Conservation (phyloP, 129 eudicot species). For the Pulicaria dysenterica region DNA sequence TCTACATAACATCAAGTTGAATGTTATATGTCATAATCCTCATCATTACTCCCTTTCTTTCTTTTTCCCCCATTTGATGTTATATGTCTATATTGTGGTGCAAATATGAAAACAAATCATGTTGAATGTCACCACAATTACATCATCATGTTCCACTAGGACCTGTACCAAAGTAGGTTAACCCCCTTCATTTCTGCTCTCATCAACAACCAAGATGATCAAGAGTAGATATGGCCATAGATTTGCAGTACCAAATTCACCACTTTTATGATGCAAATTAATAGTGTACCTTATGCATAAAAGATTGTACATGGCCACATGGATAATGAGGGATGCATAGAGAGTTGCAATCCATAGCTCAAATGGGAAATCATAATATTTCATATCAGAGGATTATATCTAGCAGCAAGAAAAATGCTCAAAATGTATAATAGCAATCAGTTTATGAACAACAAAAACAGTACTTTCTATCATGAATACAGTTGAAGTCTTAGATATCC, state of each 20-base stretch:
- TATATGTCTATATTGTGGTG: constrained; percentile 38
- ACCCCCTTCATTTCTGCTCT: neutral
- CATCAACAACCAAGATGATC: constrained; percentile 18
- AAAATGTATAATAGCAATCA: constrained; percentile 7
- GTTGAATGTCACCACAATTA: neutral
- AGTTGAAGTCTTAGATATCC: constrained; percentile 7
- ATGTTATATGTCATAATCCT: constrained; percentile 28
- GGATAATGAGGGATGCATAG: no score
- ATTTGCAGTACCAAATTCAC: constrained; percentile 19
- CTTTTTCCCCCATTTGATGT: constrained; percentile 32
- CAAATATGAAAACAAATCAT: constrained; percentile 7
- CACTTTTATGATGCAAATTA: constrained; percentile 19
- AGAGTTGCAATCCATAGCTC: no score
- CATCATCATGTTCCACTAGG: constrained; percentile 31
- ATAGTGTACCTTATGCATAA: constrained; percentile 12
- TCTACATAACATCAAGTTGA: constrained; percentile 21
- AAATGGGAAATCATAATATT: neutral
- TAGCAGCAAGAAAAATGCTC: neutral
- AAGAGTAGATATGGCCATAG: constrained; percentile 26
- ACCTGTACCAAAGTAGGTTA: constrained; percentile 26
- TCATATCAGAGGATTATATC: neutral
- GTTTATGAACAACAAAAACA: constrained; percentile 27
- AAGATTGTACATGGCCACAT: neutral
- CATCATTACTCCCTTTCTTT: constrained; percentile 23
- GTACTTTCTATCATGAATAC: constrained; percentile 20